phyloP scores from a whole-genome alignment of 2,329 filamentous ascomycete genomes.

The Aureobasidium sp. region DNA sequence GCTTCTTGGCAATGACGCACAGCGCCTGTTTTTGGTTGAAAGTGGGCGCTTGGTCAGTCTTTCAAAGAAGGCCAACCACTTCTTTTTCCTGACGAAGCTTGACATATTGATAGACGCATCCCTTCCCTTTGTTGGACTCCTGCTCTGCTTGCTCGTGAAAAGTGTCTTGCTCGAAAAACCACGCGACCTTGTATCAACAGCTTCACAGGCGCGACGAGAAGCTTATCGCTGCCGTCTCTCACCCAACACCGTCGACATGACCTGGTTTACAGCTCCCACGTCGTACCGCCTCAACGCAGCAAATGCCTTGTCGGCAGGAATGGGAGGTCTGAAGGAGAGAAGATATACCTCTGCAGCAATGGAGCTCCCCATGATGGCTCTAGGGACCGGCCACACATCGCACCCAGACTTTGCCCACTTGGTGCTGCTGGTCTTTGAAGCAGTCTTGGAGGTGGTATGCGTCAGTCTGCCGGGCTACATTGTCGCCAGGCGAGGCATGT shows the following conservation, averaged over 20 bases:
- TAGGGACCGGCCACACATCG: conserved; percentile 24
- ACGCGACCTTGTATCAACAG: not conserved
- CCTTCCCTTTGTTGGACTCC: not conserved
- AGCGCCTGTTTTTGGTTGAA: not conserved
- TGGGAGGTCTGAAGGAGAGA: not conserved
- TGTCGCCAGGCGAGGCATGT: conserved; percentile 79
- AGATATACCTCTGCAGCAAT: not conserved
- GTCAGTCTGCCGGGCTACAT: conserved; percentile 92
- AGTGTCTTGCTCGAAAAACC: not conserved
- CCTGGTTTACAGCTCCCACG: conserved; percentile 9
- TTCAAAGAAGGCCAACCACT: not conserved
- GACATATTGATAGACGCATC: not conserved
- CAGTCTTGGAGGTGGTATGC: conserved; percentile 89
- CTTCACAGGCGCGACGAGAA: not conserved
- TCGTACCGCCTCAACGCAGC: conserved; percentile 8
- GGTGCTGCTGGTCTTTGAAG: conserved; percentile 80
- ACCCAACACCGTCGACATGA: not conserved
- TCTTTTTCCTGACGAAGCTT: not conserved
- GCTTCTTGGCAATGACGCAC: not conserved
- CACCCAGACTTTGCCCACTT: conserved; percentile 63
- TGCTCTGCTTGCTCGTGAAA: not conserved
- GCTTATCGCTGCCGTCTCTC: not conserved
- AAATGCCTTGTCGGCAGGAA: not conserved
- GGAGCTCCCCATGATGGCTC: conserved; percentile 10
- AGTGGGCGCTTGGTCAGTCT: not conserved